A percentile compares a stretch with the other conserved stretches of the same genome.
Evolutionary conservation across 176 grass and related monocot genomes (phyloP).

Genomic region (Microstegium vimineum): DNA sequence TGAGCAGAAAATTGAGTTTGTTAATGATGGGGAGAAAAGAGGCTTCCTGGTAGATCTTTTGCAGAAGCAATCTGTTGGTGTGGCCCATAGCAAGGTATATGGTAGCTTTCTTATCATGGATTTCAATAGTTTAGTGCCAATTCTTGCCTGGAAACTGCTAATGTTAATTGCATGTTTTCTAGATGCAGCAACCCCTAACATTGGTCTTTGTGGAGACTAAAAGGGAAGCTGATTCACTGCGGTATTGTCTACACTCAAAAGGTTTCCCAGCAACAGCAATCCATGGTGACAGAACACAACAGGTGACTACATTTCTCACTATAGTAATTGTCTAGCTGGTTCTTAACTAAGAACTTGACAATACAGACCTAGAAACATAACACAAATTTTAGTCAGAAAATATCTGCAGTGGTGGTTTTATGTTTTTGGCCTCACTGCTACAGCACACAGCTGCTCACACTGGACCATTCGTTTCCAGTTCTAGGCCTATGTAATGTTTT

Average conservation of each 20-base stretch:
- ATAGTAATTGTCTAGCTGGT: neutral
- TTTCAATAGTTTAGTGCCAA: neutral
- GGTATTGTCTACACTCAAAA: conserved; percentile 50
- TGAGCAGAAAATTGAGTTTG: conserved; percentile 69
- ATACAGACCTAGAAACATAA: neutral
- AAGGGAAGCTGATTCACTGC: conserved; percentile 66
- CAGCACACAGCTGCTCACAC: neutral
- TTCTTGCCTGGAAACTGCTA: neutral
- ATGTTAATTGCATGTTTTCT: conserved; percentile 20
- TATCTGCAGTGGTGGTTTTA: neutral
- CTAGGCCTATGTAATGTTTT: neutral
- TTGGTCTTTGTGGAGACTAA: conserved; percentile 95
- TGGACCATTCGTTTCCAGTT: neutral
- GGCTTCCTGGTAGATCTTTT: conserved; percentile 55
- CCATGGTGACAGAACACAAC: conserved; percentile 70
- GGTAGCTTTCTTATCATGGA: neutral
- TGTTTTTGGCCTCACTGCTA: neutral
- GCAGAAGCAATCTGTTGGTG: conserved; percentile 30
- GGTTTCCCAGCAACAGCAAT: conserved; percentile 72
- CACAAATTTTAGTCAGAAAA: neutral
- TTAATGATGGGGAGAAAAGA: conserved; percentile 63
- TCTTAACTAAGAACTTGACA: no score
- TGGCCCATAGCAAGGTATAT: conserved; percentile 48
- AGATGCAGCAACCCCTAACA: conserved; percentile 53
- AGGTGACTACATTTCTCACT: conserved; percentile 30